Evolutionary conservation across 169 alveolate species (phyloP).

Genomic region (Plasmodium relictum): DNA sequence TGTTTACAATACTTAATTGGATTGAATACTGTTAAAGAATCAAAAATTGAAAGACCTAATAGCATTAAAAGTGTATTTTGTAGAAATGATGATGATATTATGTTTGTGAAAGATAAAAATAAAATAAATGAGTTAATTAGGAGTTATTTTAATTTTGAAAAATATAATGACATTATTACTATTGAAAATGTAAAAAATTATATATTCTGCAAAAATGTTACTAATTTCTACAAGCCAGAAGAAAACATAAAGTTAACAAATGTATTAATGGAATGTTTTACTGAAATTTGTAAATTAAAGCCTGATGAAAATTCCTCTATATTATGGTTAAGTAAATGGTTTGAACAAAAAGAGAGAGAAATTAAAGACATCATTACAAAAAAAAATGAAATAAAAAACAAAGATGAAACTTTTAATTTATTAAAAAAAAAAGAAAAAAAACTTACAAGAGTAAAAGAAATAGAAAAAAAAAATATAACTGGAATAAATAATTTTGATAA

Average conservation of each 20-base stretch:
- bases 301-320: constrained; percentile 34
- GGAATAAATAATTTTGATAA: not conserved
- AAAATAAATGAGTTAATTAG: constrained; percentile 34
- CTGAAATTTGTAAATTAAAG: constrained; percentile 24
- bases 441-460: not conserved
- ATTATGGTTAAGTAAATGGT: constrained; percentile 63
- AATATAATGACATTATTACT: constrained; percentile 47
- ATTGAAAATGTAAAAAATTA: constrained; percentile 44
- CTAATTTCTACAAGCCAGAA: constrained; percentile 11
- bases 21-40: constrained; percentile 23
- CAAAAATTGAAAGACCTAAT: constrained; percentile 20
- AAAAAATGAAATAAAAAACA: constrained; percentile 10
- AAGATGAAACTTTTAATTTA: constrained; percentile 3
- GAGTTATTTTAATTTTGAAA: constrained; percentile 37
- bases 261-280: constrained; percentile 51
- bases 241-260: constrained; percentile 43
- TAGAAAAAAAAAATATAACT: not conserved
- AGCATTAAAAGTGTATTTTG: constrained; percentile 46
- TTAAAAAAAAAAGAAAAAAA: not conserved
- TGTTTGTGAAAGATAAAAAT: constrained; percentile 37
- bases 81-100: constrained; percentile 16
- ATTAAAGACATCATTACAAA: not conserved
- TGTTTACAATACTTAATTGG: constrained; percentile 53
- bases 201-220: constrained; percentile 61
- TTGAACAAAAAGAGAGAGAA: constrained; percentile 23